phyloP scores from a whole-genome alignment of 2,329 filamentous ascomycete genomes.

The Domatiomyces globalis region DNA sequence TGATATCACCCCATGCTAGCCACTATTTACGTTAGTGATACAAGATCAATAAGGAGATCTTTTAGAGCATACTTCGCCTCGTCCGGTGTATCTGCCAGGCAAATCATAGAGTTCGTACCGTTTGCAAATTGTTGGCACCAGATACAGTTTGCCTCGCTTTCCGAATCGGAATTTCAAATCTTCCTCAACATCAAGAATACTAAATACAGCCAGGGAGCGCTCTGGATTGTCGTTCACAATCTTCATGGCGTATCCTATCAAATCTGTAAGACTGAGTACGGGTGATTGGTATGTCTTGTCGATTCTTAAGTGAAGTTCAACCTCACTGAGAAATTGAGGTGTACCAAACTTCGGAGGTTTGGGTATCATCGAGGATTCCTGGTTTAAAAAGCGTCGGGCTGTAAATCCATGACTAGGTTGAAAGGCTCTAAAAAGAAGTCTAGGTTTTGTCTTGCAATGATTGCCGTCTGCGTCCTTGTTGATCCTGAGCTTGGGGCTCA shows the following conservation, averaged over 20 bases:
- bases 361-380: background rate
- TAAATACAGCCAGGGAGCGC: slow-evolving; percentile 3
- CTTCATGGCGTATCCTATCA: slow-evolving; percentile 1
- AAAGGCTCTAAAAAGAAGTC: slow-evolving; percentile 7
- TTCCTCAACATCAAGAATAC: slow-evolving; percentile 9
- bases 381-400: slow-evolving; percentile 3
- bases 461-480: slow-evolving; percentile 1
- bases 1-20: slow-evolving; percentile 6
- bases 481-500: slow-evolving; percentile 2
- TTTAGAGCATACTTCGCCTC: slow-evolving; percentile 5
- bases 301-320: slow-evolving; percentile 1
- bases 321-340: slow-evolving; percentile 2
- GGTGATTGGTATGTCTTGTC: slow-evolving; percentile 7
- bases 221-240: slow-evolving; percentile 1
- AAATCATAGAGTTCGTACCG: slow-evolving; percentile 3
- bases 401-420: slow-evolving; percentile 2
- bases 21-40: slow-evolving; percentile 4
- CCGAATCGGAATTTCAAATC: slow-evolving; percentile 2
- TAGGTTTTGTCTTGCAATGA: background rate
- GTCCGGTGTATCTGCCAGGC: slow-evolving; percentile 3
- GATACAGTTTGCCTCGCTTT: slow-evolving; percentile 1
- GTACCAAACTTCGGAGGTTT: slow-evolving; percentile 1
- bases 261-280: slow-evolving; percentile 6
- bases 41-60: background rate
- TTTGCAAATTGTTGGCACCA: slow-evolving; percentile 7